Evolutionary conservation across 768 basidiomycete genomes (phyloP).

Genomic region (Leccinum imitatum): DNA sequence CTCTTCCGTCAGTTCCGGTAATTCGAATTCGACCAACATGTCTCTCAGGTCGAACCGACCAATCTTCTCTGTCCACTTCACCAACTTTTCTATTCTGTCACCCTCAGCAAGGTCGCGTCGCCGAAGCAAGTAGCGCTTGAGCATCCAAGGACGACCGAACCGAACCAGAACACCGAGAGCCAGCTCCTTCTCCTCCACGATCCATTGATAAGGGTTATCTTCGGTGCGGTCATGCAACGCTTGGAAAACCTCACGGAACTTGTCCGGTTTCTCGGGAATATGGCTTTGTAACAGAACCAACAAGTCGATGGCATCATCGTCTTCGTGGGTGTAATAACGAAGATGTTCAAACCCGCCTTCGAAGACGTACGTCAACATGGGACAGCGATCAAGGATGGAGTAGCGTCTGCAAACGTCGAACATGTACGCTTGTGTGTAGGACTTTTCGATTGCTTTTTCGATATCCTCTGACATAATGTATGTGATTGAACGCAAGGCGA

Average conservation of each 20-base stretch:
- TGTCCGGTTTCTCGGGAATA: conserved; percentile 22
- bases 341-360: conserved; percentile 30
- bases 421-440: conserved; percentile 25
- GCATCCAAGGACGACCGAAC: conserved; percentile 27
- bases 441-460: conserved; percentile 23
- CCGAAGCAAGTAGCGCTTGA: conserved; percentile 25
- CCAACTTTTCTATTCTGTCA: conserved; percentile 14
- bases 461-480: conserved; percentile 28
- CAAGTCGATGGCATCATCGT: conserved; percentile 27
- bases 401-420: conserved; percentile 28
- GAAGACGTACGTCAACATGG: conserved; percentile 30
- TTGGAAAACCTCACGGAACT: conserved; percentile 23
- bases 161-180: conserved; percentile 24
- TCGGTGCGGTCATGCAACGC: conserved; percentile 28
- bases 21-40: conserved; percentile 20
- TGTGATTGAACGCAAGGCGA: conserved; percentile 30
- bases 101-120: conserved; percentile 21
- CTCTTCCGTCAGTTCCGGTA: conserved; percentile 14
- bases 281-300: conserved; percentile 21
- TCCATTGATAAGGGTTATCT: conserved; percentile 23
- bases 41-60: conserved; percentile 26
- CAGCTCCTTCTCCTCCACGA: conserved; percentile 26
- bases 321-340: conserved; percentile 25
- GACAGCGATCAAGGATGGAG: conserved; percentile 24
- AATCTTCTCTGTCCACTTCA: conserved; percentile 17